Evolutionary conservation across 208 protist genomes (phyloP), one percentile per base, ranked within the genome.

Genomic region (Strigomonas oncopelti): DNA sequence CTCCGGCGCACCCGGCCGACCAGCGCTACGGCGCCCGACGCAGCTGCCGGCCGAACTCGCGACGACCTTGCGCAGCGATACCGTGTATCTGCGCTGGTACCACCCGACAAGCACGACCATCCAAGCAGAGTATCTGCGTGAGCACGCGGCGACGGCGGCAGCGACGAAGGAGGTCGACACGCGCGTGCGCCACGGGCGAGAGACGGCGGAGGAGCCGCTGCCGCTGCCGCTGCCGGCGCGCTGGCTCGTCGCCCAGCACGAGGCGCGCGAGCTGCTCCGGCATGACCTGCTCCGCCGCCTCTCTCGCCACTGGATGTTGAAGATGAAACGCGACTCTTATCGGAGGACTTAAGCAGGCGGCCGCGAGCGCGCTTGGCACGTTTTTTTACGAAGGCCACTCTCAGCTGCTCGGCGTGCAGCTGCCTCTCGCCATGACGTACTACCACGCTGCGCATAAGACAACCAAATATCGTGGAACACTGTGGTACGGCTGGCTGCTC

Each of bases 351-450:
- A 52, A 52, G 45, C 16, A 52, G 14, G 14, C 25, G 8, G 24
- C 25, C n/a, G 24, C 52, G 52, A 24, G 52, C 65, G 59, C 79
- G 1, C 78, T 94, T 0, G 88, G 84, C 34, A 79, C 91, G 52
- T 85, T 91, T 65, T 90, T 78, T 71, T 91, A 87, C 62, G 61
- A 87, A 54, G 88, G 88, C 46, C 75, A 86, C 65, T 83, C 79
- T 2, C 61, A 57, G 27, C 38, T 81, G 52, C 59, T 85, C 22
- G 88, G 83, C 13, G 62, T 77, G 7, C 69, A 81, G 68, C 72
- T 84, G 71, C 45, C 59, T 8, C 65, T 69, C 5, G 85, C 85
- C 31, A 55, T 94, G 58, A 42, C 80, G 46, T 80, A 88, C 65
- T 94, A 94, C 72, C 69, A 80, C 29, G 83, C 82, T 20, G 75